Evolutionary conservation across 345 rosid species (phyloP), one percentile per base, ranked within the genome.

Genomic region (Draba incana): DNA sequence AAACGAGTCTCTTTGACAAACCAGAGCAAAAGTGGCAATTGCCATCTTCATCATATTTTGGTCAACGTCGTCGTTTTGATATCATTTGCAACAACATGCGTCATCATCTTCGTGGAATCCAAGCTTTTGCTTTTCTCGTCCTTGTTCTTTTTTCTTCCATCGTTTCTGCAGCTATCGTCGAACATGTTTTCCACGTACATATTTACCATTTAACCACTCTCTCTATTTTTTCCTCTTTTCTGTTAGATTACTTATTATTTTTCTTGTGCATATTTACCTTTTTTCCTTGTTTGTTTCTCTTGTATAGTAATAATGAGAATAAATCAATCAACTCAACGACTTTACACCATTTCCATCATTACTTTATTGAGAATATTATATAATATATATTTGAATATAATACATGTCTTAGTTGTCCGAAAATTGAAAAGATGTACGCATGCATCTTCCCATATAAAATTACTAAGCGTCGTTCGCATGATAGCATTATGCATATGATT

Each of bases 161-260:
- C 53, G 89, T 89, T 62, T 84, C 83, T 10, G 84, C 83, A 55
- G 85, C 85, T n/a, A 71, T 82, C 14, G 95, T 92, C 24, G 85
- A 92, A 42, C 92, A 87, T 71, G 48, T 91, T 4, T 85, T 89
- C 63, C 7, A 78, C 20, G 98, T 87, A 78, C 20, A 96, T 87
- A 89, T 44, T 44, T 54, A 44, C 59, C 13, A 14, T 54, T 30
- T 1, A 23, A 16, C 50, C 60, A 43, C 9, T 68, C 43, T 53
- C 42, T 53, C 2, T 47, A 63, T 1, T 64, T 13, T 23, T 42
- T 0, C 6, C 9, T 38, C 16, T 57, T 2, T 56, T 4, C 4
- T 8, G 0, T 1, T 31, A 6, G 35, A 31, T 31, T 31, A 31
- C 20, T 1, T 1, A 5, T 3, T 31, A 1, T 5, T 31, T 31